Evolutionary conservation across 345 rosid species (phyloP).

Genomic region (Populus tremula): DNA sequence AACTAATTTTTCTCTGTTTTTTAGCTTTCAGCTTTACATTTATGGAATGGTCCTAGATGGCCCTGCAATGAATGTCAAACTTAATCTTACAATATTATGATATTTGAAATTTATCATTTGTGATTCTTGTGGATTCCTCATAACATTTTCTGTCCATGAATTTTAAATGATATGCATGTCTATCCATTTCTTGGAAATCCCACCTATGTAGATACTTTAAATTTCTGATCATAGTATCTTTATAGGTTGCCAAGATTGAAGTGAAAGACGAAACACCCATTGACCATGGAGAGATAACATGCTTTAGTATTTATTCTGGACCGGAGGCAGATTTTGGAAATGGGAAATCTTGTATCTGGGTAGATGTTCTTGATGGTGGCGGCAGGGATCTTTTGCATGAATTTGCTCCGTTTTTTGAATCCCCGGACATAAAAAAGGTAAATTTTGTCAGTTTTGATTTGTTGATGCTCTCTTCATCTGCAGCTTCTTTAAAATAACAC

Average conservation of each 20-base stretch:
- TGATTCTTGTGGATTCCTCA: background rate
- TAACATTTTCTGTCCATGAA: background rate
- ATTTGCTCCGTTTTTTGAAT: constrained; percentile 73
- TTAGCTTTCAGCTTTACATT: background rate
- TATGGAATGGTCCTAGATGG: background rate
- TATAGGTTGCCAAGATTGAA: constrained; percentile 80
- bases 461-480: background rate
- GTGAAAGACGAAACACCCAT: constrained; percentile 87
- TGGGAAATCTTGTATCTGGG: constrained; percentile 92
- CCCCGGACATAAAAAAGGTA: constrained; percentile 69
- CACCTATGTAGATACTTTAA: constrained; percentile 9
- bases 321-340: constrained; percentile 68
- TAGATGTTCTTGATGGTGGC: constrained; percentile 89
- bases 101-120: background rate
- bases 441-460: background rate
- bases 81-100: background rate
- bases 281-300: constrained; percentile 79
- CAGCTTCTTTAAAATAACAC: constrained; percentile 6
- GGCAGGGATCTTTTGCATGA: constrained; percentile 57
- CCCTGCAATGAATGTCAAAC: background rate
- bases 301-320: constrained; percentile 92
- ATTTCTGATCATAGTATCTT: constrained; percentile 21
- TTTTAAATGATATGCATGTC: background rate
- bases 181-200: background rate
- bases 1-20: background rate